Evolutionary conservation across 2,329 filamentous ascomycete genomes (phyloP), one percentile per base, ranked within the genome.

Genomic region (Pseudopithomyces chartarum): DNA sequence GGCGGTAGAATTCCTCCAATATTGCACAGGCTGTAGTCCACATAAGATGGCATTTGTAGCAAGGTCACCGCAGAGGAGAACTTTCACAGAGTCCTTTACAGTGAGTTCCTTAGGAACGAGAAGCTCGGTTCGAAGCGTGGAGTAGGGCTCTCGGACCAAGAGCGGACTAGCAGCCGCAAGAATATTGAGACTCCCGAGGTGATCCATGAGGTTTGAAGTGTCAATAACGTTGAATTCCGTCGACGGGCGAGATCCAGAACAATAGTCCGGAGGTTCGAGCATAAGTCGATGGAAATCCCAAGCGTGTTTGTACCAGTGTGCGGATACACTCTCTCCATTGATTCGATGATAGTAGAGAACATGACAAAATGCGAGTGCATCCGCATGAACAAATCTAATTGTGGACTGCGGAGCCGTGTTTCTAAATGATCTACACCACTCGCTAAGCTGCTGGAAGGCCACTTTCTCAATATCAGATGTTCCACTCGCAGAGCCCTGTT

Each of bases 191-290:
- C 66, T 55, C 17, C 81, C 81, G 7, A 80, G 19, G 48, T 79
- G 73, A 54, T 83, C 80, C 1, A 73, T 66, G 11, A 84, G 68
- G 51, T 80, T 81, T 52, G 68, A 84, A 0, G 83, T 85, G 58
- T 88, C 84, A 52, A 88, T 83, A 3, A 83, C 74, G 63, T 87
- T 80, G 61, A 87, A 88, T 3, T 53, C 43, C 4, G 60, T 69
- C 0, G 82, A 80, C 0, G 76, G 80, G 13, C 53, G 48, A 1
- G 67, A 65, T n/a, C 45, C 33, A 17, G 45, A n/a, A 3, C 5
- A n/a, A 59, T 85, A 86, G 3, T 77, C 74, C 1, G 56, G 57
- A 1, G 66, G 44, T 45, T 84, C 79, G 4, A 87, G 72, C 1
- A 68, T 55, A 2, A 86, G 65, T 1, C 71, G 63, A 8, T 74